Conservation (phyloP, 768 basidiomycete species). For the Boletus rubescentipes region DNA sequence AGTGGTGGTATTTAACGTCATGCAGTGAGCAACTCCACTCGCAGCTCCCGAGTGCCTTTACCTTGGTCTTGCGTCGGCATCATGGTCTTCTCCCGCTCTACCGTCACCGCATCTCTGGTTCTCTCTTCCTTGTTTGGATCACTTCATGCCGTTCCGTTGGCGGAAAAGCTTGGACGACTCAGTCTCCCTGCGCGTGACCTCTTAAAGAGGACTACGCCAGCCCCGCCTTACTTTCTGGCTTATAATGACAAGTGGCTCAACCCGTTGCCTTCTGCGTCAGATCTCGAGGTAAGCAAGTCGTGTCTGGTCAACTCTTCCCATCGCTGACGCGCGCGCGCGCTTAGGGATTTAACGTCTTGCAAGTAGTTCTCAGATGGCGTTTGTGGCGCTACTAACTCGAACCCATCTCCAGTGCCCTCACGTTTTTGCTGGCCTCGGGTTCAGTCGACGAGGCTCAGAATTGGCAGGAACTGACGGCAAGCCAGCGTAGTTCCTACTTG, state of each 20-base stretch:
- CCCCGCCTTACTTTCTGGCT: slow-evolving; percentile 48
- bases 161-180: slow-evolving; percentile 22
- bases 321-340: background rate
- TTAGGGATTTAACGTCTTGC: slow-evolving; percentile 38
- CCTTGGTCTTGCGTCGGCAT: background rate
- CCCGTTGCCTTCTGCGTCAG: slow-evolving; percentile 44
- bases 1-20: slow-evolving; percentile 19
- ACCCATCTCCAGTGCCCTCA: slow-evolving; percentile 31
- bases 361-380: background rate
- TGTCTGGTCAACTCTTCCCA: background rate
- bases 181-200: slow-evolving; percentile 22
- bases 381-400: background rate
- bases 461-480: slow-evolving; percentile 40
- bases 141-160: slow-evolving; percentile 17
- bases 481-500: slow-evolving; percentile 41
- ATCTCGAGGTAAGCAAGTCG: slow-evolving; percentile 37
- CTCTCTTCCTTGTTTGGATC: slow-evolving; percentile 10
- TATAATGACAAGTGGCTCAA: slow-evolving; percentile 44
- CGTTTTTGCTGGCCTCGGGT: slow-evolving; percentile 43
- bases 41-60: background rate
- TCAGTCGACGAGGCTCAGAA: slow-evolving; percentile 45
- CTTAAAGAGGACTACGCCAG: slow-evolving; percentile 29
- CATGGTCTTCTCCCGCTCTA: slow-evolving; percentile 17
- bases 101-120: slow-evolving; percentile 1
- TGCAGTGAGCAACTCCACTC: background rate